phyloP scores from a whole-genome alignment of 257 asterid species.

The Solanum appendiculatum region DNA sequence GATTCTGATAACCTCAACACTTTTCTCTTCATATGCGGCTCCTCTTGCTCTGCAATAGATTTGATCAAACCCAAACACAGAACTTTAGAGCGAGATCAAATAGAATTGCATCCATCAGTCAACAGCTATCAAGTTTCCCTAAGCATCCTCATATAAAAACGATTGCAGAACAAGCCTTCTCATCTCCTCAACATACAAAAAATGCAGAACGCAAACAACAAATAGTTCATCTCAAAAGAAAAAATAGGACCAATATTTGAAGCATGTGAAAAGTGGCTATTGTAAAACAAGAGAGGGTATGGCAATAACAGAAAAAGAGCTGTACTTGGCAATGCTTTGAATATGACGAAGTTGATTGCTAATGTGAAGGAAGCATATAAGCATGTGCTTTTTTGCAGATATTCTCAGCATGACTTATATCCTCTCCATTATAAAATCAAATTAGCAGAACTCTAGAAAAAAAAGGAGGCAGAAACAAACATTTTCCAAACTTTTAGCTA shows the following conservation, averaged over 20 bases:
- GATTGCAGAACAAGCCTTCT: background rate
- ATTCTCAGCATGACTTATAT: background rate
- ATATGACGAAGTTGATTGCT: background rate
- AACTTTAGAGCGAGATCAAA: background rate
- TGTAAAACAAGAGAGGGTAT: background rate
- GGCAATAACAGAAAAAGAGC: background rate
- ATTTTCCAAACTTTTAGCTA: background rate
- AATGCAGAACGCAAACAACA: background rate
- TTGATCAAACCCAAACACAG: background rate
- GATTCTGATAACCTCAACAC: conserved; percentile 71
- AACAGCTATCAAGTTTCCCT: background rate
- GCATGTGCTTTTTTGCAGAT: background rate
- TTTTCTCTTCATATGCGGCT: conserved; percentile 66
- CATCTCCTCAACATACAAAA: background rate
- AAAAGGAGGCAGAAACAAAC: background rate
- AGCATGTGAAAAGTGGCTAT: background rate
- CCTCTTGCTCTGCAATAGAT: conserved; percentile 55
- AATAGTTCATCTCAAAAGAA: background rate
- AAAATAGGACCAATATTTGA: background rate
- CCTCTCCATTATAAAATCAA: background rate
- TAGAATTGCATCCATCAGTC: background rate
- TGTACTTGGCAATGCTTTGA: background rate
- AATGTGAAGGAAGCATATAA: background rate
- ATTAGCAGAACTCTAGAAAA: background rate
- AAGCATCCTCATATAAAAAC: background rate